Base-by-base conservation (phyloP, 768 basidiomycete species). In the Bullera alba region DNA sequence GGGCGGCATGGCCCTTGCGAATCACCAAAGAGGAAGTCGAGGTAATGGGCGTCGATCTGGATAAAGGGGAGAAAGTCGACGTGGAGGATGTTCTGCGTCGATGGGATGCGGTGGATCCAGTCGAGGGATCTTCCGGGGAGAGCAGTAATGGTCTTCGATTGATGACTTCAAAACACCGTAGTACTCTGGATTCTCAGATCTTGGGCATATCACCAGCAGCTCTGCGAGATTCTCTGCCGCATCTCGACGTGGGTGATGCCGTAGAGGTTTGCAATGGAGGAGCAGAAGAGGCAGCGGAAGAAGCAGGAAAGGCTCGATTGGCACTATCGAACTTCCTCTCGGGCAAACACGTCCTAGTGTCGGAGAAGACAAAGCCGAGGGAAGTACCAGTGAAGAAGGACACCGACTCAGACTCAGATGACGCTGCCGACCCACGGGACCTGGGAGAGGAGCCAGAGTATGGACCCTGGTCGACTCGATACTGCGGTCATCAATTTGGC, bases 381-480 rank as follows among this genome's bases (percentile, higher is more conserved):
- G n/a, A n/a, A n/a, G n/a, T n/a, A n/a, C n/a, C n/a, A n/a, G n/a
- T n/a, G n/a, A n/a, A 46, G 16, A 41, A 39, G 10, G 58, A 58
- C 7, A 63, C 48, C n/a, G 47, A 51, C 16, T 17, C 63, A 12
- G 63, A 71, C 0, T 68, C 67, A 5, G 74, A 70, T 19, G 65
- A 61, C 7, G 67, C 73, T 17, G 59, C 56, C 10, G 29, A 50
- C n/a, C n/a, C 32, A 34, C 10, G 32, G 32, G 32, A 34, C 32
- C 32, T 22, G 25, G n/a, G 21, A 28, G 12, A 17, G n/a, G n/a
- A n/a, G n/a, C 34, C 14, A 37, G 15, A 16, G 5, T 85, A 85
- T 60, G 81, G 82, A 3, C 84, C 93, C 0, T 96, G 89, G 87
- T 83, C 86, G 4, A 77, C 90, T 26, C 78, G 90, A 15, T 97